A percentile compares a stretch with the other conserved stretches of the same genome.
Conservation (phyloP, 495 filamentous ascomycete species). For the Aspergillus haitiensis region DNA sequence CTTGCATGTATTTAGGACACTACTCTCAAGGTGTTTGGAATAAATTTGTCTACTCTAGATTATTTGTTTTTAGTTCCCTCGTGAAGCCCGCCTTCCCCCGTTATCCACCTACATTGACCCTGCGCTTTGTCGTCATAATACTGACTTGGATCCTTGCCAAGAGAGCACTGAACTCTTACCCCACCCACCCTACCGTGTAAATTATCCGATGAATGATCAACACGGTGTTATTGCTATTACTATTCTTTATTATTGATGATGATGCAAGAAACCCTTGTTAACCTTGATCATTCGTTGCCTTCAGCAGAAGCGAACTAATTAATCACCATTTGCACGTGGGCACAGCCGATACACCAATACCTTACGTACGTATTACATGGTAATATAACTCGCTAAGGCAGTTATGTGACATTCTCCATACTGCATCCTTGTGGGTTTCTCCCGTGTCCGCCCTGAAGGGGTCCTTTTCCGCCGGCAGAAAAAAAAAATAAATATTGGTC, state of each 20-base stretch:
- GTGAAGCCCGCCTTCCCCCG: too few species aligned
- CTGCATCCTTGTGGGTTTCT: constrained; percentile 1
- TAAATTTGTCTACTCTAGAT: constrained; percentile 3
- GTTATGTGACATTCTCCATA: constrained; percentile 14
- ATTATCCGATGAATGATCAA: constrained; percentile 5
- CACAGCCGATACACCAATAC: constrained; percentile 14
- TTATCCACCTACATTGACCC: too few species aligned
- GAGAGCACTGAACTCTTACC: constrained; percentile 1
- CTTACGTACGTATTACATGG: constrained; percentile 2
- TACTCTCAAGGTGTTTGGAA: background rate
- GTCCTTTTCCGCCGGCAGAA: constrained; percentile 30
- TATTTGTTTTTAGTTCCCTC: too few species aligned
- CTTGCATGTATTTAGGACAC: constrained; percentile 16
- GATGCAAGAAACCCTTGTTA: background rate
- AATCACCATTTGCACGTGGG: constrained; percentile 6
- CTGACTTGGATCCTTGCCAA: constrained; percentile 9
- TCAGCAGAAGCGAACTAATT: background rate
- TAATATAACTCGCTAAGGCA: background rate
- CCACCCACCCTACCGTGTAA: constrained; percentile 9
- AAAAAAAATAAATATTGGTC: constrained; percentile 23
- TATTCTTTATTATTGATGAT: constrained; percentile 4
- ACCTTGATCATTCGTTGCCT: background rate
- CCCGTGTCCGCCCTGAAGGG: constrained; percentile 18
- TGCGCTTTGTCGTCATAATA: constrained; percentile 12
- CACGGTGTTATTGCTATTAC: background rate